Percentiles rank a stretch among this genome's conserved stretches.
Conservation (phyloP, 2,329 filamentous ascomycete species). For the Fusarium mangiferae region DNA sequence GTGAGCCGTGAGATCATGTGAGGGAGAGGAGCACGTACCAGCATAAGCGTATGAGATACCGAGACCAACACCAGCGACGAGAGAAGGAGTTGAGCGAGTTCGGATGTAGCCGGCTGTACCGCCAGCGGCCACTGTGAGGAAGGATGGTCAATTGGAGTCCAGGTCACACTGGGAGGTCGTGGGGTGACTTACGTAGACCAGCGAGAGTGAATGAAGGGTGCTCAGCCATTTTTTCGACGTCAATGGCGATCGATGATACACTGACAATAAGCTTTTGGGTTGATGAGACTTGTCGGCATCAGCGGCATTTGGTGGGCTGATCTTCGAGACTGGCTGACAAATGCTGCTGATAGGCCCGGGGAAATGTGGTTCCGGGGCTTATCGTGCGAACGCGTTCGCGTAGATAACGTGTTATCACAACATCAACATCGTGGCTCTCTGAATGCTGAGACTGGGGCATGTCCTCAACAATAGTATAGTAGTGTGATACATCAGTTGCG, state of each 20-base stretch:
- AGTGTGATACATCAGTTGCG: fast-evolving
- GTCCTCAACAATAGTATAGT: fast-evolving
- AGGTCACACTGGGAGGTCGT: fast-evolving
- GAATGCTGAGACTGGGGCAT: fast-evolving
- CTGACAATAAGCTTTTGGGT: background rate
- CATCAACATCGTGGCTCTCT: background rate
- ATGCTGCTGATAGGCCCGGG: background rate
- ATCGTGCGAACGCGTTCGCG: background rate
- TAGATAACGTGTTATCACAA: background rate
- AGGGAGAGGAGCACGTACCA: conserved; percentile 6
- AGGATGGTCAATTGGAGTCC: background rate
- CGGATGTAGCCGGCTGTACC: conserved; percentile 41
- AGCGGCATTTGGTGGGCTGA: background rate
- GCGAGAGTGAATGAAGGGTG: conserved; percentile 55
- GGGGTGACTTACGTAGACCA: conserved; percentile 47
- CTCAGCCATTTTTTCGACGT: conserved; percentile 48
- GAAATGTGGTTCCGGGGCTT: background rate
- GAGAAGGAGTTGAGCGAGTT: conserved; percentile 42
- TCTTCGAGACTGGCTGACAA: background rate
- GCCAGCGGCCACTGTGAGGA: conserved; percentile 36
- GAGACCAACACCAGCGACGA: conserved; percentile 41
- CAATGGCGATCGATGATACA: background rate
- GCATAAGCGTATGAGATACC: conserved; percentile 42
- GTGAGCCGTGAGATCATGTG: background rate
- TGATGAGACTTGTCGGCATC: background rate